These are phyloP conservation scores for Scleromitrula shiraiana DNA, from an alignment of 2,329 filamentous ascomycete species.

Conservation along the genomic window DNA sequence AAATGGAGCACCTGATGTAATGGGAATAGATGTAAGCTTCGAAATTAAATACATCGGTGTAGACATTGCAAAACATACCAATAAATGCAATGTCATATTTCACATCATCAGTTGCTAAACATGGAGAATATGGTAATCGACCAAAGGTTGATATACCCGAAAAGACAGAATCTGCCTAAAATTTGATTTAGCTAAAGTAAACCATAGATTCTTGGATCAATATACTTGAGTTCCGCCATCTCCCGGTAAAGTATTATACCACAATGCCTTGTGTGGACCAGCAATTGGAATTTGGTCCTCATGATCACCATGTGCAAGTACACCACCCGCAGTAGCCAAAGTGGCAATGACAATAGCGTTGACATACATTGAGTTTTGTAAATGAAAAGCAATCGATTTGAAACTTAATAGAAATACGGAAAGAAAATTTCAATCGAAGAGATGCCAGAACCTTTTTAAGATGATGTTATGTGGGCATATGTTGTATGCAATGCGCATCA, in stretches of 20 bases:
- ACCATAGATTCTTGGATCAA: constrained; percentile 6
- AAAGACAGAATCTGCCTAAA: constrained; percentile 76
- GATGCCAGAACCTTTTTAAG: constrained; percentile 1
- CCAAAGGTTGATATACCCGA: constrained; percentile 84
- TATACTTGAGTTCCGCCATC: constrained; percentile 75
- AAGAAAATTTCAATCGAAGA: background rate
- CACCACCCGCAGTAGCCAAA: constrained; percentile 43
- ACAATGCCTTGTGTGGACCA: constrained; percentile 66
- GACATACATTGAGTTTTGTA: constrained; percentile 21
- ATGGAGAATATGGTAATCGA: constrained; percentile 68
- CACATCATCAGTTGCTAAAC: constrained; percentile 59
- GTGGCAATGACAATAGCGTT: constrained; percentile 20
- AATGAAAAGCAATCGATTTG: background rate
- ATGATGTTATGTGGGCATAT: background rate
- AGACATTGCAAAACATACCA: constrained; percentile 38
- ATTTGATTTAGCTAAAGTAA: constrained; percentile 11
- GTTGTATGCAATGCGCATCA: constrained; percentile 1
- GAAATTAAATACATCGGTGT: too few species aligned
- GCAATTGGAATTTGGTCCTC: constrained; percentile 37
- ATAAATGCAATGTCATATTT: constrained; percentile 83
- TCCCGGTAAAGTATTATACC: constrained; percentile 77
- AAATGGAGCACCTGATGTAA: constrained; percentile 73
- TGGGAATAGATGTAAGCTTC: too few species aligned
- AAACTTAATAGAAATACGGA: too few species aligned
- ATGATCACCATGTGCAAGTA: constrained; percentile 94